Conservation (phyloP, 2,329 filamentous ascomycete species). For the Pseudogymnoascus verrucosus region DNA sequence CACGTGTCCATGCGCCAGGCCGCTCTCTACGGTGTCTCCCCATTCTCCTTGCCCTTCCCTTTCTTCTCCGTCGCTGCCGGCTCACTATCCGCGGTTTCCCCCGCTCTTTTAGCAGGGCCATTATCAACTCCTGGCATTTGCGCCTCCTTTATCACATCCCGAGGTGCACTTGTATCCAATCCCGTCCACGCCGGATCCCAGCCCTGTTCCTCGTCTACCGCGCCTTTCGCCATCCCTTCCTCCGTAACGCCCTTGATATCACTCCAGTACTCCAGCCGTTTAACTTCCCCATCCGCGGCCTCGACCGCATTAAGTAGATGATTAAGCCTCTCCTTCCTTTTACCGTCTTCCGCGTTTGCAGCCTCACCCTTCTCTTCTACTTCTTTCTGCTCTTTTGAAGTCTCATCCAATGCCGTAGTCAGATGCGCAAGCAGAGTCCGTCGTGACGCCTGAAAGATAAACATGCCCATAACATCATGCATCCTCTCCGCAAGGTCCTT, state of each 20-base stretch:
- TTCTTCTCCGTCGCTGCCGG: neutral
- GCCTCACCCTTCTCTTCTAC: conserved; percentile 22
- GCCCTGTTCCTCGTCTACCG: conserved; percentile 23
- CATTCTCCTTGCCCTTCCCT: neutral
- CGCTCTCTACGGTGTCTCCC: neutral
- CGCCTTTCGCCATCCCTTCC: conserved; percentile 31
- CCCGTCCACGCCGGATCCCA: conserved; percentile 25
- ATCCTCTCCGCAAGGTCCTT: conserved; percentile 67
- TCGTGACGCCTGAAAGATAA: conserved; percentile 84
- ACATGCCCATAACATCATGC: conserved; percentile 75
- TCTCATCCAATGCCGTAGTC: conserved; percentile 52
- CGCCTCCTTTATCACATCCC: conserved; percentile 22
- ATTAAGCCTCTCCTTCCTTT: conserved; percentile 41
- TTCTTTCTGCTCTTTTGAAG: conserved; percentile 40
- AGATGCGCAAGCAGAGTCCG: conserved; percentile 66
- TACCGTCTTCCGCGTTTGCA: conserved; percentile 26
- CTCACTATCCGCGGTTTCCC: neutral
- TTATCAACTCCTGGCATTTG: conserved; percentile 17
- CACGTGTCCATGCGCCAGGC: neutral
- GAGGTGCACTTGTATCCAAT: conserved; percentile 25
- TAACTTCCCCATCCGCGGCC: conserved; percentile 73
- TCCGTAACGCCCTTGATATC: conserved; percentile 65
- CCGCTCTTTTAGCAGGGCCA: neutral
- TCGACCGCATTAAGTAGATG: conserved; percentile 67
- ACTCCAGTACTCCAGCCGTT: conserved; percentile 78